phyloP scores from a whole-genome alignment of 2,329 filamentous ascomycete genomes.

The Hypoxylon sp. region DNA sequence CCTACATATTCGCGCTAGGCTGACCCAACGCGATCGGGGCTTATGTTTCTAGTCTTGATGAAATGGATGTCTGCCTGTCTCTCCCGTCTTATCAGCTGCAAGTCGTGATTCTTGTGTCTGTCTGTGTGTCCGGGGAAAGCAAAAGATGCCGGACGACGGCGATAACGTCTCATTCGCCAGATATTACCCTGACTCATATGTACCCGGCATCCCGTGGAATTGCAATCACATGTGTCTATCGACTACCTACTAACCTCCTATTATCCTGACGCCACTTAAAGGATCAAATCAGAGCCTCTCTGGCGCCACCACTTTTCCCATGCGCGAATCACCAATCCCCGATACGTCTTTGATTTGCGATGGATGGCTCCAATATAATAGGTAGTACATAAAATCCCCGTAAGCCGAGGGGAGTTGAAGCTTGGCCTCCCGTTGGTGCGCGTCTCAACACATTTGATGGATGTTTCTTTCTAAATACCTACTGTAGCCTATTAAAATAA shows the following conservation, averaged over 20 bases:
- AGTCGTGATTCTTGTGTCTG: conserved; percentile 11
- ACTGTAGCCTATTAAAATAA: background rate
- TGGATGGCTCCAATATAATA: conserved; percentile 8
- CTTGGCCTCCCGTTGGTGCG: conserved; percentile 10
- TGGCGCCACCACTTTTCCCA: conserved; percentile 23
- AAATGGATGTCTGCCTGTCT: conserved; percentile 3
- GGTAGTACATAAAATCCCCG: no score
- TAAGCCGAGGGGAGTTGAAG: conserved; percentile 17
- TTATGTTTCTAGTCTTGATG: conserved; percentile 26
- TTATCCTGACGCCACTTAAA: conserved; percentile 24
- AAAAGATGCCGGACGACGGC: no score
- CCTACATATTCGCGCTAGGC: conserved; percentile 20
- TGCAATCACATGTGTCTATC: conserved; percentile 24
- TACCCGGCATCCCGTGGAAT: conserved; percentile 15
- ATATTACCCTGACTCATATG: conserved; percentile 37
- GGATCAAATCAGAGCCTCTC: conserved; percentile 29
- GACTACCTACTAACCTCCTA: no score
- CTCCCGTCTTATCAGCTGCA: conserved; percentile 25
- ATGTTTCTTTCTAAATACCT: no score
- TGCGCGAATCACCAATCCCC: conserved; percentile 4
- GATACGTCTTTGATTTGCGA: conserved; percentile 2
- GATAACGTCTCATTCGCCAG: conserved; percentile 34
- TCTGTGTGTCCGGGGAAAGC: no score
- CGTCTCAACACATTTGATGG: conserved; percentile 14
- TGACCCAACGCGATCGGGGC: conserved; percentile 21